phyloP scores from a whole-genome alignment of 2,329 filamentous ascomycete species.

The Ophiostoma himal-ulmi region DNA sequence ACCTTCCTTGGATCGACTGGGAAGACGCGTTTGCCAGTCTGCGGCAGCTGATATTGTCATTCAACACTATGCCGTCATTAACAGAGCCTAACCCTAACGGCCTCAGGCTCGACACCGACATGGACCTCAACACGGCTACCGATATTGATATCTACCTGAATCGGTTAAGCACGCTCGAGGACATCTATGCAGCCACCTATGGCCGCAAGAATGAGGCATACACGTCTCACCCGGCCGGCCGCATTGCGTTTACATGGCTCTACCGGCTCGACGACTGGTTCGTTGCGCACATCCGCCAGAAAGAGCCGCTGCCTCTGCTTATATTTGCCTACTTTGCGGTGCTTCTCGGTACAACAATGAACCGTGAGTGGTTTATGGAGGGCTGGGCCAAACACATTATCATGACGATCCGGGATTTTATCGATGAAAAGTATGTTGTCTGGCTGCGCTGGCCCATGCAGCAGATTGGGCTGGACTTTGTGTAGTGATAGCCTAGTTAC shows the following conservation, averaged over 20 bases:
- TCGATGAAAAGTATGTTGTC: not conserved
- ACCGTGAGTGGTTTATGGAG: not conserved
- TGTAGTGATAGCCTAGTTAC: not conserved
- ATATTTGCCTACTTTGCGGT: slow-evolving; percentile 4
- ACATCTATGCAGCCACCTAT: not conserved
- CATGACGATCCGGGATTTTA: not conserved
- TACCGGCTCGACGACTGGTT: slow-evolving; percentile 8
- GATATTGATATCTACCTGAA: not conserved
- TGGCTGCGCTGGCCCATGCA: slow-evolving; percentile 1
- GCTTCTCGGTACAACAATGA: not conserved
- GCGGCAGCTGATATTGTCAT: not conserved
- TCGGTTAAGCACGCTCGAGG: not conserved
- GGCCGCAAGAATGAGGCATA: not conserved
- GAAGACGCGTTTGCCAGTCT: not conserved
- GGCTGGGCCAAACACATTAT: not conserved
- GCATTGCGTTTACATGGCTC: not conserved
- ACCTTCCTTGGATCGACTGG: not conserved
- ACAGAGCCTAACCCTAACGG: not conserved
- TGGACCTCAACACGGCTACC: not conserved
- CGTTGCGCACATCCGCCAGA: not conserved
- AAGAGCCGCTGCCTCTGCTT: not conserved
- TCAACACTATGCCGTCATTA: not conserved
- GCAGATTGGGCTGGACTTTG: not conserved
- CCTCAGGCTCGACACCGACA: not conserved
- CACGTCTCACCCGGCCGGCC: not conserved